Percentiles rank a stretch among this genome's conserved stretches.
These are phyloP conservation scores for Raphanus raphanistrum DNA, from an alignment of 345 rosid species.

Conservation along the genomic window DNA sequence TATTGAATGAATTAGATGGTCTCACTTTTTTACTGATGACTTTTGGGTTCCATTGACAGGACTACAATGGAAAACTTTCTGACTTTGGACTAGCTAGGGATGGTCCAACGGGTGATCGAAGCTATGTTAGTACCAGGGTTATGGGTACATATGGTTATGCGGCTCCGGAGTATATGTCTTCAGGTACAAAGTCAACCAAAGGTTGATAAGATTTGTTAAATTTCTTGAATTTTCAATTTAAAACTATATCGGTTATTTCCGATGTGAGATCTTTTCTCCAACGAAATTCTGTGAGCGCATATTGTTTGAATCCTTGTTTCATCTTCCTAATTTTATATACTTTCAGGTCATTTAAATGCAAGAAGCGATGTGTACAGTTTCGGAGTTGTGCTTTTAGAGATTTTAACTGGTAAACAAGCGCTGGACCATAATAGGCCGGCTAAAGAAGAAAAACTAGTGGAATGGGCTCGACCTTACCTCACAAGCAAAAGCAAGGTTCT, in stretches of 20 bases:
- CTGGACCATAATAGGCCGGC: conserved; percentile 81
- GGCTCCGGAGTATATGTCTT: conserved; percentile 54
- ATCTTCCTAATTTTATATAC: neutral
- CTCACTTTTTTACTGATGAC: conserved; percentile 14
- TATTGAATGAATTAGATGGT: neutral
- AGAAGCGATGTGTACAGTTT: conserved; percentile 89
- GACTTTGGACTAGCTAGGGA: conserved; percentile 97
- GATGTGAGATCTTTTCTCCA: neutral
- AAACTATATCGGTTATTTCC: no score
- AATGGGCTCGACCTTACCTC: conserved; percentile 84
- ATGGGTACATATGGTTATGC: conserved; percentile 89
- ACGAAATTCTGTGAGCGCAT: neutral
- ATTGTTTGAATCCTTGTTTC: neutral
- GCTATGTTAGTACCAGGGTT: conserved; percentile 85
- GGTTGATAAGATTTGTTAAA: neutral
- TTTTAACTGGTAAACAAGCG: conserved; percentile 79
- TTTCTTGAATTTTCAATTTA: no score
- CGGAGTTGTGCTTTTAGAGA: conserved; percentile 89
- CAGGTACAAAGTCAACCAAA: conserved; percentile 20
- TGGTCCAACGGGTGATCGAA: conserved; percentile 73
- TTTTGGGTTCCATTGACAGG: conserved; percentile 45
- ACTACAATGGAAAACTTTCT: conserved; percentile 74
- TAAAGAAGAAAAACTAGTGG: conserved; percentile 76
- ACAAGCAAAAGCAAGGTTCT: conserved; percentile 77
- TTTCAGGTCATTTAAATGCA: conserved; percentile 66